phyloP scores from a whole-genome alignment of 768 basidiomycete genomes.

The Lentinula boryana region DNA sequence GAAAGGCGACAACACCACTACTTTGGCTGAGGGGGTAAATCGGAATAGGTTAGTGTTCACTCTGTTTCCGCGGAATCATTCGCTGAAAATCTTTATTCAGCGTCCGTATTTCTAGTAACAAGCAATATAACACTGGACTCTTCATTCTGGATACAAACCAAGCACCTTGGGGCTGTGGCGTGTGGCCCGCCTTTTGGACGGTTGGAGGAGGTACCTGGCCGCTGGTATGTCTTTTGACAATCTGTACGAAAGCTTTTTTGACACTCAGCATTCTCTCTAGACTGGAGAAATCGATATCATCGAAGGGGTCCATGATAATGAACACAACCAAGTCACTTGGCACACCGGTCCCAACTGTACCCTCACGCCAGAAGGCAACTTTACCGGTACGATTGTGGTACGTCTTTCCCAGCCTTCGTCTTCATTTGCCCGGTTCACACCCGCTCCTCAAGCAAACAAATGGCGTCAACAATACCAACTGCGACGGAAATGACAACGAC shows the following conservation, averaged over 20 bases:
- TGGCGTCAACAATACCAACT: slow-evolving; percentile 45
- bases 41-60: slow-evolving; percentile 49
- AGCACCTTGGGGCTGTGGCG: slow-evolving; percentile 86
- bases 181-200: slow-evolving; percentile 85
- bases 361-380: slow-evolving; percentile 46
- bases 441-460: slow-evolving; percentile 33
- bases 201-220: slow-evolving; percentile 61
- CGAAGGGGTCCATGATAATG: slow-evolving; percentile 80
- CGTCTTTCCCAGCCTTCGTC: slow-evolving; percentile 16
- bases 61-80: background rate
- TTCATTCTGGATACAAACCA: slow-evolving; percentile 80
- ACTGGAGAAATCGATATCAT: slow-evolving; percentile 79
- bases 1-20: slow-evolving; percentile 68
- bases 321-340: slow-evolving; percentile 82
- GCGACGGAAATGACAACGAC: slow-evolving; percentile 42
- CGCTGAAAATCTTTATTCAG: slow-evolving; percentile 27
- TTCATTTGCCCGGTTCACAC: background rate
- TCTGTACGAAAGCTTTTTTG: background rate
- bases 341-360: slow-evolving; percentile 66
- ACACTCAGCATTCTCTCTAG: slow-evolving; percentile 27
- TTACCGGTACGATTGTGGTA: slow-evolving; percentile 61
- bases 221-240: slow-evolving; percentile 33
- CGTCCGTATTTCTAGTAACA: slow-evolving; percentile 68
- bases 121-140: slow-evolving; percentile 67
- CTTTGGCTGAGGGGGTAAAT: slow-evolving; percentile 43